A percentile compares a stretch with the other conserved stretches of the same genome.
Conservation (phyloP, 2,329 filamentous ascomycete genomes). For the Clonostachys rosea region DNA sequence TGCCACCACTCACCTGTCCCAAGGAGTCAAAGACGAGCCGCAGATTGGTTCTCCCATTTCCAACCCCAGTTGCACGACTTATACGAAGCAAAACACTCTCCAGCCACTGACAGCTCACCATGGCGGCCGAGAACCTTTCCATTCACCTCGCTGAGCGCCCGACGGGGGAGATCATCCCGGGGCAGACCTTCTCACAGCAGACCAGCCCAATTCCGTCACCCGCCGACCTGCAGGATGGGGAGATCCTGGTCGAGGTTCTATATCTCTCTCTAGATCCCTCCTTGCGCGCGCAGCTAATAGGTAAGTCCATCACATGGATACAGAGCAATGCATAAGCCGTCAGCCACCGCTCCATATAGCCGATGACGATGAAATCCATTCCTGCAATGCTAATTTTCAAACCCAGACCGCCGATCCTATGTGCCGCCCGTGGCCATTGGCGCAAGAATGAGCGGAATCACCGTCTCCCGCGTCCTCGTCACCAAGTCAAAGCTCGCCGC, state of each 20-base stretch:
- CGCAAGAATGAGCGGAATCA: conserved; percentile 61
- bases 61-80: too few relatives aligned
- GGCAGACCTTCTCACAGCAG: conserved; percentile 57
- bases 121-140: conserved; percentile 38
- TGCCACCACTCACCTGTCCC: too few relatives aligned
- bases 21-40: too few relatives aligned
- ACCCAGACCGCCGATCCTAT: conserved; percentile 41
- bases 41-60: too few relatives aligned
- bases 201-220: conserved; percentile 43
- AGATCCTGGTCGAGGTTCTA: conserved; percentile 55
- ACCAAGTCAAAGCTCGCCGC: conserved; percentile 49
- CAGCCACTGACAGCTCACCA: conserved; percentile 11
- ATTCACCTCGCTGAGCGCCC: conserved; percentile 63
- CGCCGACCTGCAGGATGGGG: conserved; percentile 53
- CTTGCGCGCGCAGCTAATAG: conserved; percentile 68
- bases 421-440: conserved; percentile 64
- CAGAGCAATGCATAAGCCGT: too few relatives aligned
- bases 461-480: conserved; percentile 56
- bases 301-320: conserved; percentile 18
- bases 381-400: background rate
- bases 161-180: conserved; percentile 52
- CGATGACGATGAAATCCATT: too few relatives aligned
- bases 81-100: too few relatives aligned
- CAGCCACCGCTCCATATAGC: too few relatives aligned
- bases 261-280: conserved; percentile 70